phyloP scores from a whole-genome alignment of 805 yeast species.

The Kluyveromyces nonfermentans region DNA sequence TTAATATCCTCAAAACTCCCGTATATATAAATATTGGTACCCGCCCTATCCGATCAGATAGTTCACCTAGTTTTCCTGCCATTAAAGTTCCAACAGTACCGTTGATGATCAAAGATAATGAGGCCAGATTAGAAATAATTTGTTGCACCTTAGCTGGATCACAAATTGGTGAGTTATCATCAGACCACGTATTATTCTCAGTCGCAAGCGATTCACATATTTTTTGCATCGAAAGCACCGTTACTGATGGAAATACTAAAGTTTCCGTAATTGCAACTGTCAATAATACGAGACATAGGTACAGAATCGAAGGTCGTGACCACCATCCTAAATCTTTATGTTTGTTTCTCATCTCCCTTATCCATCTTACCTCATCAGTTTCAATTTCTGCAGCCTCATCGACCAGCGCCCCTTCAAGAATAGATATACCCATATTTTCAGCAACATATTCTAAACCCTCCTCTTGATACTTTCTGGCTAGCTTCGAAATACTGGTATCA shows the following conservation, averaged over 20 bases:
- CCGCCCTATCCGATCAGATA: conserved; percentile 59
- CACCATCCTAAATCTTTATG: conserved; percentile 43
- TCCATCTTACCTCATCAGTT: conserved; percentile 30
- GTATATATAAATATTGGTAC: conserved; percentile 36
- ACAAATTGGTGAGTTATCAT: conserved; percentile 24
- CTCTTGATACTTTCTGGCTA: conserved; percentile 4
- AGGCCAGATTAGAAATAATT: conserved; percentile 40
- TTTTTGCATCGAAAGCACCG: conserved; percentile 31
- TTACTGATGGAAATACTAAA: conserved; percentile 32
- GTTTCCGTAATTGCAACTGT: conserved; percentile 35
- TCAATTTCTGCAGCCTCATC: conserved; percentile 9
- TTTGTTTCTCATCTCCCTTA: conserved; percentile 38
- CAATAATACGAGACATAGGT: conserved; percentile 32
- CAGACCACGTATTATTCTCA: conserved; percentile 27
- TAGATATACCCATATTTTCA: conserved; percentile 15
- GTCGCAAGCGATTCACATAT: conserved; percentile 31
- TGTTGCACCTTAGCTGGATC: conserved; percentile 34
- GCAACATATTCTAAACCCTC: conserved; percentile 16
- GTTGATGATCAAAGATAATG: conserved; percentile 32
- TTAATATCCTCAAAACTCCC: conserved; percentile 18
- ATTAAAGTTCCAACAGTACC: conserved; percentile 42
- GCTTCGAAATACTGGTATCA: background rate
- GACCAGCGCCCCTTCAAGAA: conserved; percentile 8
- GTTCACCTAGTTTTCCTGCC: conserved; percentile 53
- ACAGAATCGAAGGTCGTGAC: conserved; percentile 44